Evolutionary conservation across 2,329 filamentous ascomycete genomes (phyloP), one percentile per base, ranked within the genome.

Genomic region (Chaetomiaceae sp.): DNA sequence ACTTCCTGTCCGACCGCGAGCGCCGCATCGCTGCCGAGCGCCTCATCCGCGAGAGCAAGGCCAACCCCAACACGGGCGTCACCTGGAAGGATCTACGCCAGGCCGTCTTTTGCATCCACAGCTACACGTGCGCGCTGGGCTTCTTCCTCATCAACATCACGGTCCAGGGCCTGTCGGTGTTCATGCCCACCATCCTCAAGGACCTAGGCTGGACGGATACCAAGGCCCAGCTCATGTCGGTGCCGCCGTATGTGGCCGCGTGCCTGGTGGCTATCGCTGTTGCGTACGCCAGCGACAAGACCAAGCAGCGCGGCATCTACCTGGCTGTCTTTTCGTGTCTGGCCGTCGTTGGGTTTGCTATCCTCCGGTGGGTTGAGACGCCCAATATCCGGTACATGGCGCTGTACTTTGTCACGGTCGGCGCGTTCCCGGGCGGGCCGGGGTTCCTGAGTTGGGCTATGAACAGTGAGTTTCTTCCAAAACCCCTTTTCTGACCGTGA

Each of bases 81-180:
- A 69, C 72, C 46, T 53, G 68, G 50, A 65, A 67, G n/a, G 75
- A 83, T 58, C 61, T 83, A 40, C 77, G 75, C 67, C 67, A 71
- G 27, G 77, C 78, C 4, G 62, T 83, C 17, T 60, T 76, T 47
- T 80, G 79, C 67, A 73, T 83, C 63, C 81, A 81, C 67, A 83
- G 81, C 68, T 78, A 79, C 62, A 76, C 81, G 37, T 83, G 79
- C 63, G 79, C 78, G 1, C 62, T 75, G 5, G 79, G 79, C 6
- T 83, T 82, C 71, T 80, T 83, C 68, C 70, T 76, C 61, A 78
- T 81, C 69, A 83, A 83, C 66, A 77, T 83, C 61, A 82, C 79
- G 1, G 79, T 84, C 2, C 79, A 83, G 56, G 74, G 74, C 1
- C 61, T 77, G 12, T 76, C 74, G 8, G 72, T 76, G n/a, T 77